A percentile compares a stretch with the other conserved stretches of the same genome.
Evolutionary conservation across 352 stramenopile genomes (phyloP).

Genomic region (Saprolegnia parasitica): DNA sequence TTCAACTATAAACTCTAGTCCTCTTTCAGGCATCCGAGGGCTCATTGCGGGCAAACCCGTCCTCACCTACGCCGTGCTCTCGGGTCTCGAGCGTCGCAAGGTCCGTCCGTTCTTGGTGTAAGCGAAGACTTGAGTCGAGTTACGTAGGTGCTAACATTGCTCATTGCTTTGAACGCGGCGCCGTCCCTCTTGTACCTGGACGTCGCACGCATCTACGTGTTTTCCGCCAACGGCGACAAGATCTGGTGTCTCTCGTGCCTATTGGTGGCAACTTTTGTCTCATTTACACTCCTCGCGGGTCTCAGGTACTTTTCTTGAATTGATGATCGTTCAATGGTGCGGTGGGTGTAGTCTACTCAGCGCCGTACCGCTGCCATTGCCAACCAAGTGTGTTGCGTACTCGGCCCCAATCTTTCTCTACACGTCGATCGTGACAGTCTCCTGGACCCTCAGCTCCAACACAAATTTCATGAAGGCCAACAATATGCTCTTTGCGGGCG

Average conservation of each 20-base stretch:
- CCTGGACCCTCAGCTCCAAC: background rate
- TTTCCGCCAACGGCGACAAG: slow-evolving; percentile 14
- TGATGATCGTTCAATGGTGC: background rate
- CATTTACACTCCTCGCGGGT: background rate
- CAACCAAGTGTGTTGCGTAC: slow-evolving; percentile 1
- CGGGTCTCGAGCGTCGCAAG: slow-evolving; percentile 22
- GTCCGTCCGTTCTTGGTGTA: background rate
- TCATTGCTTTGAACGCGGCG: slow-evolving; percentile 8
- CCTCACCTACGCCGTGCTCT: slow-evolving; percentile 18
- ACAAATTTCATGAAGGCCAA: background rate
- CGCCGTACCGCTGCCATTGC: slow-evolving; percentile 12
- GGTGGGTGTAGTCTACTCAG: background rate
- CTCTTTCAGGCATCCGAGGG: too few species aligned
- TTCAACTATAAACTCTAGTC: too few species aligned
- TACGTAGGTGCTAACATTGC: background rate
- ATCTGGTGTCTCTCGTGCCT: slow-evolving; percentile 23
- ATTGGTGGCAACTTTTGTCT: slow-evolving; percentile 16
- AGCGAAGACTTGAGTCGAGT: background rate
- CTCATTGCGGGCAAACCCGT: background rate
- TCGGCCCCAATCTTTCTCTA: slow-evolving; percentile 18
- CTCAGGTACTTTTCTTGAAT: background rate
- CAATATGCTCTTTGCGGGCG: slow-evolving; percentile 6
- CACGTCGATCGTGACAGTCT: background rate
- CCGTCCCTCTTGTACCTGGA: slow-evolving; percentile 15
- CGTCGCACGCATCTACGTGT: slow-evolving; percentile 24